Percentiles rank a stretch among this genome's conserved stretches.
These are phyloP conservation scores for Apiospora sp. DNA, from an alignment of 2,329 filamentous ascomycete species.

Conservation along the genomic window DNA sequence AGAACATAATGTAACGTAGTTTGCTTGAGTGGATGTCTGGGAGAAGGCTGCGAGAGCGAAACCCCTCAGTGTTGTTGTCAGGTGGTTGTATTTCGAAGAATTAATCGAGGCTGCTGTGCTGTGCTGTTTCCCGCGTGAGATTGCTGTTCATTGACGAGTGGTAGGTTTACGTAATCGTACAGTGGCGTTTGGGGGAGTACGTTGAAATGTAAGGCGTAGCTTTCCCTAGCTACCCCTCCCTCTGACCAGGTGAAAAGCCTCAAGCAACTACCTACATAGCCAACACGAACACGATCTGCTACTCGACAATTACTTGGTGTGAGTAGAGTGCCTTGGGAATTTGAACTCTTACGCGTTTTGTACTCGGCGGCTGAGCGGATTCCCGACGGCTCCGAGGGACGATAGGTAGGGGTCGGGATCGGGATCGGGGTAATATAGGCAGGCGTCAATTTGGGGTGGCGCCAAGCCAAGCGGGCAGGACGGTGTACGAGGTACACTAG, in stretches of 20 bases:
- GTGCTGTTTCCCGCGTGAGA: not conserved
- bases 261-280: too few relatives aligned
- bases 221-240: not conserved
- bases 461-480: too few relatives aligned
- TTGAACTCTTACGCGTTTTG: not conserved
- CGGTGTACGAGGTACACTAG: not conserved
- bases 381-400: not conserved
- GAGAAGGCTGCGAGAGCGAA: not conserved
- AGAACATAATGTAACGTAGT: too few relatives aligned
- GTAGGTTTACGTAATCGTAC: not conserved
- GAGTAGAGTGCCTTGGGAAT: not conserved
- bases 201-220: not conserved
- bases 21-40: not conserved
- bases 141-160: not conserved
- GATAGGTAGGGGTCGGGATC: not conserved
- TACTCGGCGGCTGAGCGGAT: not conserved
- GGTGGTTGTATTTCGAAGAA: not conserved
- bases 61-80: not conserved
- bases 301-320: not conserved
- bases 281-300: not conserved
- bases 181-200: not conserved
- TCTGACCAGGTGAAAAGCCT: not conserved
- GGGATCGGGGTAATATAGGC: not conserved
- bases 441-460: not conserved
- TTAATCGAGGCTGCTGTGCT: too few relatives aligned